phyloP scores from a whole-genome alignment of 768 basidiomycete genomes.

The Crepidotus variabilis region DNA sequence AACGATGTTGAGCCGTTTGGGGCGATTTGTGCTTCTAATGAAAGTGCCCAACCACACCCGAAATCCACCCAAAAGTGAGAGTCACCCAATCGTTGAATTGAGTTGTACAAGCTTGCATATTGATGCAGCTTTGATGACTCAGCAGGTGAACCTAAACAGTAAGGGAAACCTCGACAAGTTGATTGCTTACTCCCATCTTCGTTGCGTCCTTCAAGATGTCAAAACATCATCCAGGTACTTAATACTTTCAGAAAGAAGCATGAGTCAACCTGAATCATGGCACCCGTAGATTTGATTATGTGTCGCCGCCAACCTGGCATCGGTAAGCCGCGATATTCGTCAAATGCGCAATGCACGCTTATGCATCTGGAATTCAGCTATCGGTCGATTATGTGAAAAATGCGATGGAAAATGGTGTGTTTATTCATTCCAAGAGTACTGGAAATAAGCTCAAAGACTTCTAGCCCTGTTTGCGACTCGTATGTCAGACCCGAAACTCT shows the following conservation, averaged over 20 bases:
- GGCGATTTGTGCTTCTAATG: too few relatives aligned
- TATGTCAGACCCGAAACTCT: constrained; percentile 98
- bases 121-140: not conserved
- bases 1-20: too few relatives aligned
- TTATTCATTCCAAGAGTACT: not conserved
- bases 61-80: too few relatives aligned
- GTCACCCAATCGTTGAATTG: too few relatives aligned
- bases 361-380: constrained; percentile 62
- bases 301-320: constrained; percentile 97
- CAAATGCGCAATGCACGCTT: not conserved
- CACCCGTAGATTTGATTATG: constrained; percentile 85
- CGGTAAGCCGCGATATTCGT: constrained; percentile 39
- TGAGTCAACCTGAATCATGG: not conserved
- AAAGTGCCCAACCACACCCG: too few relatives aligned
- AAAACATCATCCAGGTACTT: constrained; percentile 82
- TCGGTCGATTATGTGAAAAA: constrained; percentile 97
- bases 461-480: constrained; percentile 96
- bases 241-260: not conserved
- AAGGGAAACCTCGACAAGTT: not conserved
- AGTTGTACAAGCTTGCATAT: not conserved
- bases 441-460: not conserved
- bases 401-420: constrained; percentile 98
- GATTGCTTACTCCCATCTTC: not conserved
- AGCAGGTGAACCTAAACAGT: not conserved
- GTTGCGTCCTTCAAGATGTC: constrained; percentile 50